Evolutionary conservation across 257 asterid species (phyloP), one percentile per base, ranked within the genome.

Genomic region (Prunella vulgaris): DNA sequence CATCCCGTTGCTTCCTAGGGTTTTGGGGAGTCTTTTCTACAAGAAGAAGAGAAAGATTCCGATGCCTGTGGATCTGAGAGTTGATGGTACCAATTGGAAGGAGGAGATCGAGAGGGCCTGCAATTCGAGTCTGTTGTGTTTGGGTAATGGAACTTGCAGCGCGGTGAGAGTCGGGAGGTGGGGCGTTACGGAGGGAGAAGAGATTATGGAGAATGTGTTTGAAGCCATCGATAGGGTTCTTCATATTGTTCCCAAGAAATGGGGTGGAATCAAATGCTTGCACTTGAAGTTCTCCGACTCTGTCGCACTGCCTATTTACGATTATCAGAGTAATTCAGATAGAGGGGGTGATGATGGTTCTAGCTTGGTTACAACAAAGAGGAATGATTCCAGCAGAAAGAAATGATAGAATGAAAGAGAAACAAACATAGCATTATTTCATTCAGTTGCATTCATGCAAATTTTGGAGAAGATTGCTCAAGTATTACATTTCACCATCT

Each of bases 261-360:
- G 95, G 97, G 32, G 67, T 25, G 96, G 91, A 28, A 72, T 92
- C 27, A 79, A 75, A 49, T 93, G 97, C 48, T 73, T 92, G 18
- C 98, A 92, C 72, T 80, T 92, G 90, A 92, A 84, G 84, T 86
- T 89, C 44, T 78, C 84, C 2, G 87, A 89, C 69, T 92, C 97
- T 8, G 37, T 90, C 76, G 96, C 98, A 4, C 48, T 92, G 83
- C 97, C 98, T 28, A 60, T 92, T 78, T 90, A 79, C 17, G 87
- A 79, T 42, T 17, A 56, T 68, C 71, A 44, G 22, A 48, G 9
- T 53, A 17, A 38, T 13, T 8, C 14, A 8, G 72, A 28, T 60
- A 17, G 25, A 17, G 32, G 1, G 13, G 58, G 21, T 8, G 59
- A 25, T 4, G 64, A 10, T 61, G 69, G 14, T 18, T n/a, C 63